phyloP scores from a whole-genome alignment of 140 eudicot genomes.

The Stevia rebaudiana region DNA sequence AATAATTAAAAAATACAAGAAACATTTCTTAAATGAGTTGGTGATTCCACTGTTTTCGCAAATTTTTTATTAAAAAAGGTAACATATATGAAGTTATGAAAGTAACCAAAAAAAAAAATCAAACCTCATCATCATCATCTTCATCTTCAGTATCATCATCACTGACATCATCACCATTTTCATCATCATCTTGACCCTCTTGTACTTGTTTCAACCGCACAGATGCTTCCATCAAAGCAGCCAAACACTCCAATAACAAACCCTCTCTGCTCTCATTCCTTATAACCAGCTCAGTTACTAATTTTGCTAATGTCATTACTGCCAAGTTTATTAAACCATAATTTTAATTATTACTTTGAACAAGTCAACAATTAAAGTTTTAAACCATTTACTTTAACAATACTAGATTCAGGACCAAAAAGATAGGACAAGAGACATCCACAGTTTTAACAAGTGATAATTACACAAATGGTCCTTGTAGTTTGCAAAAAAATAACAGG shows the following conservation, averaged over 20 bases:
- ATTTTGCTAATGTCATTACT: constrained; percentile 55
- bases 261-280: constrained; percentile 28
- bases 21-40: not conserved
- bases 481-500: too few relatives aligned
- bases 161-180: constrained; percentile 27
- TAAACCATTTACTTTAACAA: not conserved
- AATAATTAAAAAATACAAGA: not conserved
- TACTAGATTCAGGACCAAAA: not conserved
- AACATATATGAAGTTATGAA: not conserved
- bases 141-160: constrained; percentile 31
- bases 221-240: constrained; percentile 56
- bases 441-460: too few relatives aligned
- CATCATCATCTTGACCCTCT: constrained; percentile 41
- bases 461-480: too few relatives aligned
- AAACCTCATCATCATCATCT: constrained; percentile 43
- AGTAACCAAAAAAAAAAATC: not conserved
- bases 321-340: constrained; percentile 8
- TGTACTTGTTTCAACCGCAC: constrained; percentile 50
- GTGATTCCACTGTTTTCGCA: not conserved
- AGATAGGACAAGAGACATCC: too few relatives aligned
- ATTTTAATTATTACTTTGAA: not conserved
- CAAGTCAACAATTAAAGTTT: not conserved
- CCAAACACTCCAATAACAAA: constrained; percentile 46
- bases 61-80: not conserved
- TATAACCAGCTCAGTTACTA: constrained; percentile 32